phyloP scores from a whole-genome alignment of 2,329 filamentous ascomycete genomes.

The Sordariomycetes sp. region DNA sequence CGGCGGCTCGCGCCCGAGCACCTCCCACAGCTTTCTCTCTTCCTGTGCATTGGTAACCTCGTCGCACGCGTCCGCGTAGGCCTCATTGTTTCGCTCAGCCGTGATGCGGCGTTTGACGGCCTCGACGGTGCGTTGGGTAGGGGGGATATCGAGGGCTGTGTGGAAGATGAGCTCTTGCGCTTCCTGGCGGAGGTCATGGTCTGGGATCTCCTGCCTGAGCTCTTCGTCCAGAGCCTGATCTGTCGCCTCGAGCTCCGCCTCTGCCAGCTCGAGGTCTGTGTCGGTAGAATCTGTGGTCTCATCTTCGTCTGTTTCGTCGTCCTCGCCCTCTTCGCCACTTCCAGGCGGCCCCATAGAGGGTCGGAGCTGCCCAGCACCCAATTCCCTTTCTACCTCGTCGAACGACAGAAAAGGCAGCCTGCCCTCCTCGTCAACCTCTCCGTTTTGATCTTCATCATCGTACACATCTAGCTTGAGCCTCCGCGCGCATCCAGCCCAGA shows the following conservation, averaged over 20 bases:
- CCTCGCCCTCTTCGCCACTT: conserved; percentile 11
- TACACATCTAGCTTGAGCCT: conserved; percentile 37
- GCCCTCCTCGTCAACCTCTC: conserved; percentile 14
- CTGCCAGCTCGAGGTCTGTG: not conserved
- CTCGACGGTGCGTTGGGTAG: conserved; percentile 21
- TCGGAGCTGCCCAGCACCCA: conserved; percentile 13
- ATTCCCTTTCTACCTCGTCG: conserved; percentile 29
- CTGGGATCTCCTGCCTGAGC: conserved; percentile 9
- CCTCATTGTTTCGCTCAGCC: conserved; percentile 29
- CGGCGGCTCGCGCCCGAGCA: conserved; percentile 1
- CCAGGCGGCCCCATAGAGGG: not conserved
- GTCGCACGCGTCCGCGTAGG: conserved; percentile 31
- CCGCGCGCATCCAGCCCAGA: conserved; percentile 38
- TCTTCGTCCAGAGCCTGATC: conserved; percentile 7
- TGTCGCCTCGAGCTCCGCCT: conserved; percentile 8
- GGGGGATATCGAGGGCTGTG: conserved; percentile 27
- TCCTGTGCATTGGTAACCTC: conserved; percentile 25
- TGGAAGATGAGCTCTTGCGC: conserved; percentile 29
- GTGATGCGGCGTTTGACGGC: conserved; percentile 26
- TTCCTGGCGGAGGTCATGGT: conserved; percentile 25
- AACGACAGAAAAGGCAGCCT: conserved; percentile 24
- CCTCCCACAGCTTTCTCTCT: conserved; percentile 33
- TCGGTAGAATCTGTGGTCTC: not conserved
- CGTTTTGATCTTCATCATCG: conserved; percentile 16
- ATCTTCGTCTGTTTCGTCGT: not conserved